Evolutionary conservation across 1,284 basidiomycete genomes (phyloP), one percentile per base, ranked within the genome.

Genomic region (Pyrrhoderma lamaoense): DNA sequence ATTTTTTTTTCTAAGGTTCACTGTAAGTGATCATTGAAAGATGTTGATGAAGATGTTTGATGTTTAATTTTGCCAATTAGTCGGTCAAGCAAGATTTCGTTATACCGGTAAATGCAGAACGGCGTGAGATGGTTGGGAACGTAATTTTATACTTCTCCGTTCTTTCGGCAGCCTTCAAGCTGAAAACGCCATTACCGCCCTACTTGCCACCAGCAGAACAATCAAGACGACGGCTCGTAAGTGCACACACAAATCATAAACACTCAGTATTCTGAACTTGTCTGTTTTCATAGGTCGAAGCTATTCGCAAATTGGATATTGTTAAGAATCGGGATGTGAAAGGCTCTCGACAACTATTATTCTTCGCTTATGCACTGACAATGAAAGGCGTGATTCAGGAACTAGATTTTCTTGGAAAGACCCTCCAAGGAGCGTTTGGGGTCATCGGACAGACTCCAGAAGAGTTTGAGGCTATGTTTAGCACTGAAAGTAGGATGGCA

Each of bases 371-470:
- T 62, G 91, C 90, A 0, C 71, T 95, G 49, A 89, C 89, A 49
- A 95, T 96, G 92, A 81, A 86, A 64, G 90, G 92, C 7, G 88
- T 96, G 27, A 93, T 92, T 16, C 76, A 80, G 52, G 91, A 95
- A 61, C 75, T 96, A 16, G 89, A 94, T 45, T 76, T 71, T 48
- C 70, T 95, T 1, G 93, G 93, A 0, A 67, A 65, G 31, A 85
- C 80, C 16, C 70, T 93, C 52, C 93, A 96, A 63, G 80, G 84
- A 47, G 85, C 89, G 8, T 95, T 94, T 67, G 93, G 93, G 11
- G 89, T 93, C 3, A 89, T 91, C 62, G 79, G 90, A 44, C 76
- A 85, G 53, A 75, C 74, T 1, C 70, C 75, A 9, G 74, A 77
- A 46, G 80, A 85, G 59, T 89, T 89, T 60, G 85, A 88, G 59